Percentiles rank a stretch among this genome's conserved stretches.
Conservation (phyloP, 176 grass and related monocot genomes). For the Avena insularis region DNA sequence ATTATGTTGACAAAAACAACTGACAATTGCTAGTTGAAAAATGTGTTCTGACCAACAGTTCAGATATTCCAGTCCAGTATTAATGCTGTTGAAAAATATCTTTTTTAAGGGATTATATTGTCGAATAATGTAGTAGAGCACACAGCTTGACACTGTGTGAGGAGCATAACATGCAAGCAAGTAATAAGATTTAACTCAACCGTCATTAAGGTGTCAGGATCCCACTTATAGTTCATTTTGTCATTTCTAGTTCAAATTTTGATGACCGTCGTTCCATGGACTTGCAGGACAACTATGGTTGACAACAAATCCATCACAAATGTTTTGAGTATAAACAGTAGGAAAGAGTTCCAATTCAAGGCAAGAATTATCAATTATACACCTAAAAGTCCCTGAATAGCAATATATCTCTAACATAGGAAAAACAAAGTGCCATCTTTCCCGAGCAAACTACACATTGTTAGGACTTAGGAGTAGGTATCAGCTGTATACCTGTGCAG, state of each 20-base stretch:
- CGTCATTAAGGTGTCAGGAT: too few species aligned
- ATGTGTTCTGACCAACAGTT: neutral
- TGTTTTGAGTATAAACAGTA: neutral
- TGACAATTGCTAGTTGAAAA: neutral
- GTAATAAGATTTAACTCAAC: neutral
- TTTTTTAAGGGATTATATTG: conserved; percentile 29
- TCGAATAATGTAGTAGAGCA: neutral
- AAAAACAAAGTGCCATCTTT: neutral
- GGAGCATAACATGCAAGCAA: neutral
- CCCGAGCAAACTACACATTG: neutral
- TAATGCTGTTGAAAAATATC: conserved; percentile 17
- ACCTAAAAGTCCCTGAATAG: neutral
- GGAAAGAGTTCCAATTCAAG: neutral
- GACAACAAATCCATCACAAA: too few species aligned
- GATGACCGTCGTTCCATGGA: neutral
- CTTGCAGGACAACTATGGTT: neutral
- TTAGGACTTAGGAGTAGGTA: neutral
- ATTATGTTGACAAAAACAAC: neutral
- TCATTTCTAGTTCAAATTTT: too few species aligned
- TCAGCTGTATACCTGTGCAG: conserved; percentile 54
- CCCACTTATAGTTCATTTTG: too few species aligned
- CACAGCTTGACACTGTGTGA: neutral
- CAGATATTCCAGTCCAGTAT: neutral
- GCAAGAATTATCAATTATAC: neutral
- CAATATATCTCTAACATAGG: neutral